Conservation (phyloP, 495 filamentous ascomycete species). For the Aspergillus hancockii region DNA sequence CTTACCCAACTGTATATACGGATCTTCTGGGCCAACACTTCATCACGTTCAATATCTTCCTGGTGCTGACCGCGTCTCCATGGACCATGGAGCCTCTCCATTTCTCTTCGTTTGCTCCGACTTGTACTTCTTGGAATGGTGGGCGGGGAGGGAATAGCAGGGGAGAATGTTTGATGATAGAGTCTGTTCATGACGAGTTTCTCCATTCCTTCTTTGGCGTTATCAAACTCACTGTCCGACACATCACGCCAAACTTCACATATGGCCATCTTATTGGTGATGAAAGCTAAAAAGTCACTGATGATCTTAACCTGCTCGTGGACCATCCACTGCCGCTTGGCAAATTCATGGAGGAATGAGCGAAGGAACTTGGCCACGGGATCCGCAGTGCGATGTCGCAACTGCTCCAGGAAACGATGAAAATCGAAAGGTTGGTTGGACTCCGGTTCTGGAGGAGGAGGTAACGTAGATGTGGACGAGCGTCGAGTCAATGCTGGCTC, state of each 20-base stretch:
- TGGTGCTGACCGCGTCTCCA: slow-evolving; percentile 93
- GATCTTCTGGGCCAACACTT: slow-evolving; percentile 92
- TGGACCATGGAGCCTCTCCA: slow-evolving; percentile 70
- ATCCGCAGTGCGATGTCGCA: slow-evolving; percentile 92
- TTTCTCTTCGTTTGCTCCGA: slow-evolving; percentile 67
- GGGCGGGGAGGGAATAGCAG: slow-evolving; percentile 79
- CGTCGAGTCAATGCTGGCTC: slow-evolving; percentile 53
- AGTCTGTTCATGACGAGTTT: slow-evolving; percentile 99
- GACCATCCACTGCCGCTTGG: slow-evolving; percentile 98
- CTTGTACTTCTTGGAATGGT: slow-evolving; percentile 62
- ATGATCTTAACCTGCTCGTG: slow-evolving; percentile 99
- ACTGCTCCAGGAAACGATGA: slow-evolving; percentile 92
- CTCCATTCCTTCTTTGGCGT: slow-evolving; percentile 98
- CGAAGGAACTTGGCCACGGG: slow-evolving; percentile 94
- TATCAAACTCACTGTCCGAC: slow-evolving; percentile 96
- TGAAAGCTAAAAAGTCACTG: slow-evolving; percentile 95
- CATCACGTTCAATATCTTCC: slow-evolving; percentile 96
- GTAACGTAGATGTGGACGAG: slow-evolving; percentile 46
- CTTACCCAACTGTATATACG: slow-evolving; percentile 93
- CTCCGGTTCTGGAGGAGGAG: slow-evolving; percentile 86
- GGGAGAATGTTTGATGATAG: slow-evolving; percentile 95
- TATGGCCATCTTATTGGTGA: slow-evolving; percentile 96
- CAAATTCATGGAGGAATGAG: slow-evolving; percentile 92
- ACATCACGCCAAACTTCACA: slow-evolving; percentile 97
- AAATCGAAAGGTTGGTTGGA: slow-evolving; percentile 94